These are phyloP conservation scores for Penicillium daleae DNA, from an alignment of 495 filamentous ascomycete genomes.

Conservation along the genomic window DNA sequence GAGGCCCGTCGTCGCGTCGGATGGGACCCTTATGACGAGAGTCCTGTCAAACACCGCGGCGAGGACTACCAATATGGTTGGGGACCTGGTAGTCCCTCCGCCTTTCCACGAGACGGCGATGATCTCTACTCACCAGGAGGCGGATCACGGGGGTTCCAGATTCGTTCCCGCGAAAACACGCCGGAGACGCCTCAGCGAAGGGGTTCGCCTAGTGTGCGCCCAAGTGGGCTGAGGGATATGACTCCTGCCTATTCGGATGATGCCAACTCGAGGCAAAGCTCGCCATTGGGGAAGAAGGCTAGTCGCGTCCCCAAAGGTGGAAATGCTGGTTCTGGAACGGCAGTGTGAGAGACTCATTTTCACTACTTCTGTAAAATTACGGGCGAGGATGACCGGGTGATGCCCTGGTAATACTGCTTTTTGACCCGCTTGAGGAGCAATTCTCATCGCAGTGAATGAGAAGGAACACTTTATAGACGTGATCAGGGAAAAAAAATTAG, in stretches of 20 bases:
- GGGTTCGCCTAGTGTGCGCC: conserved; percentile 27
- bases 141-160: conserved; percentile 31
- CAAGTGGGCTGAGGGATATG: conserved; percentile 31
- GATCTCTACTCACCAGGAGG: conserved; percentile 39
- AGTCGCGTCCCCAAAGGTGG: conserved; percentile 16
- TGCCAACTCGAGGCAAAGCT: conserved; percentile 19
- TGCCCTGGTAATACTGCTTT: neutral
- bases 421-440: neutral
- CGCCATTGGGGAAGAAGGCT: conserved; percentile 36
- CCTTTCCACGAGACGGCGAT: conserved; percentile 30
- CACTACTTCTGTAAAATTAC: conserved; percentile 20
- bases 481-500: neutral
- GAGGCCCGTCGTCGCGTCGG: conserved; percentile 80
- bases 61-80: conserved; percentile 61
- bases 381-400: neutral
- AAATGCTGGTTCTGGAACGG: conserved; percentile 17
- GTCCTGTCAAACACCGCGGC: conserved; percentile 64
- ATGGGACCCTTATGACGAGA: conserved; percentile 84
- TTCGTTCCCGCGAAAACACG: conserved; percentile 46
- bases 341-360: conserved; percentile 13
- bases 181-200: conserved; percentile 40
- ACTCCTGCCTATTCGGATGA: conserved; percentile 33
- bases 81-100: conserved; percentile 31
- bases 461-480: neutral
- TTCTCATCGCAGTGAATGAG: neutral